Conservation (phyloP, 345 rosid species). For the Arabis hirsuta region DNA sequence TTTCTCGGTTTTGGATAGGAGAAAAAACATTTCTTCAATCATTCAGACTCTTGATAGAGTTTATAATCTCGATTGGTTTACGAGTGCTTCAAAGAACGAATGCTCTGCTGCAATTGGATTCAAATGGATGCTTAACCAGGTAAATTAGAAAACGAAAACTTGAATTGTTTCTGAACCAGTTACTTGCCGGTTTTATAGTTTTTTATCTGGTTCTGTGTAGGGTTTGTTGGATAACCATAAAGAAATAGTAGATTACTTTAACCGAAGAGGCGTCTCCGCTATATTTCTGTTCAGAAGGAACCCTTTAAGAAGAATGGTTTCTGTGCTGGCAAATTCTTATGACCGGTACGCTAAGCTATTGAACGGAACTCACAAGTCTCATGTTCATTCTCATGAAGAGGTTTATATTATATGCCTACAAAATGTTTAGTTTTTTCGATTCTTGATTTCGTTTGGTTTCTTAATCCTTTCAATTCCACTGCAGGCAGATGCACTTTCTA, state of each 20-base stretch:
- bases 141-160: conserved; percentile 19
- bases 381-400: conserved; percentile 94
- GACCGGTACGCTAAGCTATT: conserved; percentile 83
- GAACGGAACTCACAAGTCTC: conserved; percentile 97
- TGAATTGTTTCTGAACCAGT: neutral
- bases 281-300: conserved; percentile 83
- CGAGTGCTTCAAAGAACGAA: conserved; percentile 92
- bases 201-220: conserved; percentile 41
- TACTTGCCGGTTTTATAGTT: neutral
- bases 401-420: conserved; percentile 40
- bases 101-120: conserved; percentile 97
- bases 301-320: conserved; percentile 82
- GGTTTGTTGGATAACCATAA: conserved; percentile 76
- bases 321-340: conserved; percentile 81
- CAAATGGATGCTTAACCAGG: conserved; percentile 99
- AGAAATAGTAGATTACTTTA: conserved; percentile 77
- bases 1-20: conserved; percentile 65
- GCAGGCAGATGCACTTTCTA: conserved; percentile 81
- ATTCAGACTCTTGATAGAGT: conserved; percentile 70
- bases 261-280: conserved; percentile 72
- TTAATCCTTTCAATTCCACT: conserved; percentile 20
- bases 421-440: neutral
- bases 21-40: conserved; percentile 69
- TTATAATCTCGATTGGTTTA: conserved; percentile 87
- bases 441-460: conserved; percentile 33